These are phyloP conservation scores for Raffaelea deltoideospora DNA, from an alignment of 2,329 filamentous ascomycete species.

Conservation along the genomic window DNA sequence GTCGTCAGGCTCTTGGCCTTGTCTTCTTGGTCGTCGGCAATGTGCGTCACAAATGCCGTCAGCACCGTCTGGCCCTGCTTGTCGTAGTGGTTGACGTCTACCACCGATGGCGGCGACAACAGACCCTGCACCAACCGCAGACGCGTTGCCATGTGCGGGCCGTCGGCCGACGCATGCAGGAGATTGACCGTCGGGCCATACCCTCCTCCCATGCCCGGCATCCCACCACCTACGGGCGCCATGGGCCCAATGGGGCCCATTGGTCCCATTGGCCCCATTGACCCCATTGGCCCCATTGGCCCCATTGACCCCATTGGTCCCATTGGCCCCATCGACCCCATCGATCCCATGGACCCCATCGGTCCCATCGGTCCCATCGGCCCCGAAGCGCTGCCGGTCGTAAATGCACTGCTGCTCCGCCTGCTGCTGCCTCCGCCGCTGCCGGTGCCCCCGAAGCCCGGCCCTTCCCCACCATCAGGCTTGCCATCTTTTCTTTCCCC, in stretches of 20 bases:
- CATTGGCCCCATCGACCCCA: neutral
- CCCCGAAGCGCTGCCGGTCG: neutral
- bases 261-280: neutral
- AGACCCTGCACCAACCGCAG: conserved; percentile 14
- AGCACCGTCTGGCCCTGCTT: conserved; percentile 35
- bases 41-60: conserved; percentile 36
- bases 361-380: neutral
- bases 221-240: neutral
- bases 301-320: neutral
- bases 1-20: conserved; percentile 24
- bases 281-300: neutral
- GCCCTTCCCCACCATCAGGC: neutral
- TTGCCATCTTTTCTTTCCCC: conserved; percentile 14
- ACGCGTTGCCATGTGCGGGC: conserved; percentile 12
- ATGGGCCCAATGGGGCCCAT: neutral
- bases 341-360: neutral
- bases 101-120: conserved; percentile 20
- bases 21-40: conserved; percentile 35
- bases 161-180: conserved; percentile 7
- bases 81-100: conserved; percentile 39
- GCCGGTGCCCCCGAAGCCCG: neutral
- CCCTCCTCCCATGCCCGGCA: neutral
- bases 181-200: conserved; percentile 1
- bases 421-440: neutral
- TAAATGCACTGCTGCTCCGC: neutral